These are phyloP conservation scores for Schizopora paradoxa DNA, from an alignment of 1,284 basidiomycete species.

Conservation along the genomic window DNA sequence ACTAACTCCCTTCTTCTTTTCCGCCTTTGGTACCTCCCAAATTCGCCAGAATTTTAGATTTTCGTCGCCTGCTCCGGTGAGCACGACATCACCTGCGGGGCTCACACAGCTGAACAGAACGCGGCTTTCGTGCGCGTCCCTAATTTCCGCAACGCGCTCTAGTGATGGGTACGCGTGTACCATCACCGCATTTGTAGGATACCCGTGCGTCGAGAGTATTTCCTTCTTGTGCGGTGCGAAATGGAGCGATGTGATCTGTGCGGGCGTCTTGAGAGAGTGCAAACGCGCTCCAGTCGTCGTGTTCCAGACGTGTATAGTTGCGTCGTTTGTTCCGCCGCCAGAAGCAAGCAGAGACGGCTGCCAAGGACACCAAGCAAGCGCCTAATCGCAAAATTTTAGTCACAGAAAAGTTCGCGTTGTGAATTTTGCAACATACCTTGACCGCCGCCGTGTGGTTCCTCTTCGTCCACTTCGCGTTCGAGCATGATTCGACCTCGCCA, in stretches of 20 bases:
- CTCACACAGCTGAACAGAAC: constrained; percentile 83
- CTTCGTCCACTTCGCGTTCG: constrained; percentile 85
- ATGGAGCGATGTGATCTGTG: constrained; percentile 89
- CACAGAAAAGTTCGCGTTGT: neutral
- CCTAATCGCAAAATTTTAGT: constrained; percentile 38
- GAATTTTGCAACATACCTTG: constrained; percentile 49
- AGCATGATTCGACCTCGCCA: constrained; percentile 61
- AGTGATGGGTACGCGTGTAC: constrained; percentile 66
- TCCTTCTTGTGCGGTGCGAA: constrained; percentile 91
- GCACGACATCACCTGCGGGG: constrained; percentile 85
- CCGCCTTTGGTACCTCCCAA: constrained; percentile 53
- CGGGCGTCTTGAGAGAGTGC: constrained; percentile 76
- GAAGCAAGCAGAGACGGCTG: constrained; percentile 87
- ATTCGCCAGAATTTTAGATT: constrained; percentile 91
- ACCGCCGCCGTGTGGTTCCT: constrained; percentile 92
- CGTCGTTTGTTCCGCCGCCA: constrained; percentile 93
- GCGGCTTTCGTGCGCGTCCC: constrained; percentile 87
- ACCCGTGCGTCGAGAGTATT: constrained; percentile 89
- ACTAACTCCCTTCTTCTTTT: constrained; percentile 49
- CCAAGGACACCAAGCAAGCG: constrained; percentile 97
- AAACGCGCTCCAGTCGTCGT: constrained; percentile 84
- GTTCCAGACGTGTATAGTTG: constrained; percentile 92
- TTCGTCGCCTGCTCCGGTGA: constrained; percentile 89
- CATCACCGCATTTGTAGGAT: constrained; percentile 72
- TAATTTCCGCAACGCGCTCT: constrained; percentile 79